phyloP scores from a whole-genome alignment of 1,284 basidiomycete species.

The Ceratobasidium sp. region DNA sequence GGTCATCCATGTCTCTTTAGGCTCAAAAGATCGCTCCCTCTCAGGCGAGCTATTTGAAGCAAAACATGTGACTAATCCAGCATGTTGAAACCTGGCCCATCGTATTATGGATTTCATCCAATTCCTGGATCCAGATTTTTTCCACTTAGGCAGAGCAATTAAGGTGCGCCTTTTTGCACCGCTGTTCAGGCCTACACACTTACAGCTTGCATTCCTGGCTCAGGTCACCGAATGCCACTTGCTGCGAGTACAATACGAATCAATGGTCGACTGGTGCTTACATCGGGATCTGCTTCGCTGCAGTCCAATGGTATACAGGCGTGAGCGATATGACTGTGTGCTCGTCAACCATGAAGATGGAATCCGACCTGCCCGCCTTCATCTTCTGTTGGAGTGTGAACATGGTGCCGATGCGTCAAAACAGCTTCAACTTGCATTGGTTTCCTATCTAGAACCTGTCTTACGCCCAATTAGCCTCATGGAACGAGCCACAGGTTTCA shows the following conservation, averaged over 20 bases:
- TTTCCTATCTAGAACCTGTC: neutral
- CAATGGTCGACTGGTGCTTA: neutral
- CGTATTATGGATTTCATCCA: no score
- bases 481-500: constrained; percentile 5
- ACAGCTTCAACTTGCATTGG: neutral
- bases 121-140: no score
- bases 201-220: no score
- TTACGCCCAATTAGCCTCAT: neutral
- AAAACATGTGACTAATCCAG: no score
- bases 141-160: no score
- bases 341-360: neutral
- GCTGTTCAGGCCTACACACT: no score
- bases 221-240: neutral
- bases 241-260: neutral
- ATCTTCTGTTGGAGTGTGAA: neutral
- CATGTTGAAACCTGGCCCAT: no score
- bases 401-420: neutral
- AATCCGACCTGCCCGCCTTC: neutral
- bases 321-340: neutral
- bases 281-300: neutral
- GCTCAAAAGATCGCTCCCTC: no score
- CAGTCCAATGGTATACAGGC: neutral
- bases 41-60: no score
- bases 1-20: neutral
- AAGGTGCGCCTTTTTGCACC: no score